These are phyloP conservation scores for Aureobasidium vineae DNA, from an alignment of 2,329 filamentous ascomycete genomes.

Conservation along the genomic window DNA sequence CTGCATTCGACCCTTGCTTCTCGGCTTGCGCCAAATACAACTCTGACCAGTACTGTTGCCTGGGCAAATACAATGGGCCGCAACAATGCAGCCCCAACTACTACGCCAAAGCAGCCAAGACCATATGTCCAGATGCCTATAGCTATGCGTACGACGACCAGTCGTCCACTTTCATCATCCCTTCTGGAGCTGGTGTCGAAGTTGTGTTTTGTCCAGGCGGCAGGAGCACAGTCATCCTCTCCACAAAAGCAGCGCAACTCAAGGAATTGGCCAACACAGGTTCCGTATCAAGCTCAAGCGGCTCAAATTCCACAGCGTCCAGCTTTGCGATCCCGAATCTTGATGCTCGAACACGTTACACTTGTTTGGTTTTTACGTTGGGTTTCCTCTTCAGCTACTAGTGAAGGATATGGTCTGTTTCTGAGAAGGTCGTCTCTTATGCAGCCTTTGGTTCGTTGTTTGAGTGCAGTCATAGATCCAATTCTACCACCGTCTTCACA, in stretches of 20 bases:
- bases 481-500: not conserved
- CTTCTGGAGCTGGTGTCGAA: conserved; percentile 70
- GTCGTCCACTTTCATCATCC: conserved; percentile 57
- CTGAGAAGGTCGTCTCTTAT: not conserved
- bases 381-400: not conserved
- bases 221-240: conserved; percentile 51
- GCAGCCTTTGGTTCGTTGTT: not conserved
- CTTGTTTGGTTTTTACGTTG: not conserved
- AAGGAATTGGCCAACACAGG: conserved; percentile 31
- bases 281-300: conserved; percentile 29
- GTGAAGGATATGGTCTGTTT: not conserved
- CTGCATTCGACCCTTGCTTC: conserved; percentile 73
- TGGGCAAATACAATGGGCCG: conserved; percentile 64
- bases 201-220: conserved; percentile 71
- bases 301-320: conserved; percentile 27
- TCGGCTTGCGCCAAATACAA: conserved; percentile 72
- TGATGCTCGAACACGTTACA: conserved; percentile 27
- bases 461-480: not conserved
- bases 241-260: conserved; percentile 40
- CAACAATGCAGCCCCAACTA: conserved; percentile 63
- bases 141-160: conserved; percentile 66
- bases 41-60: conserved; percentile 69
- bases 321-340: conserved; percentile 30
- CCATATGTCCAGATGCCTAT: conserved; percentile 79
- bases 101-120: conserved; percentile 69